Base-by-base conservation (phyloP, 2,329 filamentous ascomycete species). In the Xylogone sp. region DNA sequence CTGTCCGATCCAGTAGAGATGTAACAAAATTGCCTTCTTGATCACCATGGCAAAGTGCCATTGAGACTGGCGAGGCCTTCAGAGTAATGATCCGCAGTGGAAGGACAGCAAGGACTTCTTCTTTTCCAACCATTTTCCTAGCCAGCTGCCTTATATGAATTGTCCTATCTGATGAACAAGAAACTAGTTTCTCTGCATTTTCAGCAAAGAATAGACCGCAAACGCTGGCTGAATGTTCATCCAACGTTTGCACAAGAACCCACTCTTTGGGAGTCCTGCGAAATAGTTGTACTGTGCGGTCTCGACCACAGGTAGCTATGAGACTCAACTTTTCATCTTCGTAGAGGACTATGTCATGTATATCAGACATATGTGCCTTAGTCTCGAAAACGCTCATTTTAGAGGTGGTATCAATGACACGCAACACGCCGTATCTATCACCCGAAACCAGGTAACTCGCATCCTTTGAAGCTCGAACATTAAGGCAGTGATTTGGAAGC, bases 221-320 rank as follows among this genome's bases (percentile, higher is more conserved):
- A 81, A 99, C 92, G 56, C 89, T 88, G 20, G 91, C 90, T 24
- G 91, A 84, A 68, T 97, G 96, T 60, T 99, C 93, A 51, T 89
- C 84, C 64, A 97, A 81, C 0, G 94, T 99, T 68, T 99, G 94
- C 48, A 96, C 81, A 52, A 97, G 81, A 52, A 88, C 81, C 68
- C 95, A 87, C 2, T 70, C 71, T 2, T 82, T 78, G 12, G 70
- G 74, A 1, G 72, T 71, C 21, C 76, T 75, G 21, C 77, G 75
- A 65, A 97, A 97, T n/a, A 99, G 73, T 67, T 99, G 94, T 1
- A 93, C 82, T n/a, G 88, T 96, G 47, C 94, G 86, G 69, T 99
- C 94, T 58, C 94, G 81, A 31, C 90, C 89, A 65, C 87, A 92
- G 10, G 86, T 91, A 18, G 89, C 93, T 59, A 97, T 76, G 44